Evolutionary conservation across 2,329 filamentous ascomycete species (phyloP), one percentile per base, ranked within the genome.

Genomic region (Leptographium galeiforme): DNA sequence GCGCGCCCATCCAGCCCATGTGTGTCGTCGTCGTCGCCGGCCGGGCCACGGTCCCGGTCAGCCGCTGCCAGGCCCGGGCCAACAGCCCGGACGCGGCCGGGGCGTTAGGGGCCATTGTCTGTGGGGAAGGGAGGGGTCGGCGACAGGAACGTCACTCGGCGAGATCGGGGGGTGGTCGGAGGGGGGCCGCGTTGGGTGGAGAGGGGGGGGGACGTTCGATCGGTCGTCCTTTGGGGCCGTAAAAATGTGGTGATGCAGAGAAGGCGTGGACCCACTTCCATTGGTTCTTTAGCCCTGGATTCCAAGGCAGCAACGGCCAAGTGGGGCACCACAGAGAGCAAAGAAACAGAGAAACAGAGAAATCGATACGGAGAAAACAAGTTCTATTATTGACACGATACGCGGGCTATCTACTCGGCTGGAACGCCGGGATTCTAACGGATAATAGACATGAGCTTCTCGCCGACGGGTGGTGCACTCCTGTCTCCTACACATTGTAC

Each of bases 11-110:
- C 19, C 19, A 40, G 36, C 11, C 30, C 48, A 40, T 14, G 19
- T 51, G 65, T 62, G 62, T 4, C 71, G 69, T 55, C 67, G 72
- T 55, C 69, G 59, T 39, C 69, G 63, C 10, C 69, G 63, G n/a
- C 67, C 61, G 40, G 66, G 59, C 18, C 68, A 68, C 63, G 53
- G 68, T 70, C 68, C 68, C 63, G 53, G 68, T 70, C 56, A 81
- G 67, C 53, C 72, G 70, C 57, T 69, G 71, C 33, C 81, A 72
- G 63, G 76, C 75, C 64, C 70, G 70, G 60, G 72, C 63, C 56
- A 81, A 68, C 61, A 70, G 66, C 57, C 55, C 53, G 8, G 70
- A 68, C 47, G 73, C 64, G 61, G 63, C 64, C 57, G 68, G 63
- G 65, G 66, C 72, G 74, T 77, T 77, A 54, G 54, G 68, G 62